These are phyloP conservation scores for Diaporthe batatas DNA, from an alignment of 2,329 filamentous ascomycete species.

Conservation along the genomic window DNA sequence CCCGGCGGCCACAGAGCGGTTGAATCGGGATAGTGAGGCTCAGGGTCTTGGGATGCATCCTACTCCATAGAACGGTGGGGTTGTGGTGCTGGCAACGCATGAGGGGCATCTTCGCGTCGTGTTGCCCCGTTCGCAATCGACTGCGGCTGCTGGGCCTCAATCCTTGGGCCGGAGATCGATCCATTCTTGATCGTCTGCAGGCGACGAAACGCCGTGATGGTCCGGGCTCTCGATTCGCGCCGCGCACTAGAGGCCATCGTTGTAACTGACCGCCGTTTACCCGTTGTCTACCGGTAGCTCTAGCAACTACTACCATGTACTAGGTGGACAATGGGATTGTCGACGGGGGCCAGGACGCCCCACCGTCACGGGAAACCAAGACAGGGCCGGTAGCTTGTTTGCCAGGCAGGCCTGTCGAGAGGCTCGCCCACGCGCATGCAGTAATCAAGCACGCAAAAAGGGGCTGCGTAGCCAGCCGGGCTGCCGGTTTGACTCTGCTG, in stretches of 20 bases:
- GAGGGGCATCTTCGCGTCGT: conserved; percentile 33
- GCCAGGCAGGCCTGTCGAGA: conserved; percentile 7
- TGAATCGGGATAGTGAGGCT: conserved; percentile 39
- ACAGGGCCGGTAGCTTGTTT: neutral
- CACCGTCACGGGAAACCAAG: conserved; percentile 33
- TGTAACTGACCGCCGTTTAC: conserved; percentile 42
- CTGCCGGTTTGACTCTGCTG: neutral
- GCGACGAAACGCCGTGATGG: conserved; percentile 25
- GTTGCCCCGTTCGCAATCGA: conserved; percentile 28
- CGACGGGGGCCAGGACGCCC: conserved; percentile 12
- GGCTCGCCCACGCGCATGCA: neutral
- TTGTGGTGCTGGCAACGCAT: conserved; percentile 39
- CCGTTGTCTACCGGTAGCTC: conserved; percentile 26
- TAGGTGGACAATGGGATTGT: conserved; percentile 6
- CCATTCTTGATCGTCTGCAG: conserved; percentile 12
- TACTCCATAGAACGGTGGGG: conserved; percentile 38
- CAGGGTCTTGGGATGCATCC: conserved; percentile 23
- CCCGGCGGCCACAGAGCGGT: conserved; percentile 1
- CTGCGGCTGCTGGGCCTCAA: conserved; percentile 15
- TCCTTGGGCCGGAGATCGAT: conserved; percentile 29
- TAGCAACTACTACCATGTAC: neutral
- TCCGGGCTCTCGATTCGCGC: conserved; percentile 32
- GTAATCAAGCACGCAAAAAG: conserved; percentile 22
- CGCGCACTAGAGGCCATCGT: conserved; percentile 28
- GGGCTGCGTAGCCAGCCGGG: neutral